phyloP scores from a whole-genome alignment of 352 stramenopile genomes.

The Pythium phragmitis region DNA sequence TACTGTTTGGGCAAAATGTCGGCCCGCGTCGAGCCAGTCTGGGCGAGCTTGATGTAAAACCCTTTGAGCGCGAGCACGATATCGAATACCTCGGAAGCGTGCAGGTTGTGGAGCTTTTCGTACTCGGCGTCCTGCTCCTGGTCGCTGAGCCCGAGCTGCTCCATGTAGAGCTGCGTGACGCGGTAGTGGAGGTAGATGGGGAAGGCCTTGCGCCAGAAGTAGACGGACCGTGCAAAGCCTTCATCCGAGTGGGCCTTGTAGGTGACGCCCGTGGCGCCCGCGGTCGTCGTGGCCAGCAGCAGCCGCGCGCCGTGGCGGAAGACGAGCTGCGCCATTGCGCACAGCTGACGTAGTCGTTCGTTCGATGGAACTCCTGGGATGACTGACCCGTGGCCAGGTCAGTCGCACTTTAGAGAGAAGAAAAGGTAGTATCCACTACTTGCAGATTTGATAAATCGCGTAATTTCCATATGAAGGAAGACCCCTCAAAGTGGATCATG shows the following conservation, averaged over 20 bases:
- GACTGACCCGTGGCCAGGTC: conserved; percentile 18
- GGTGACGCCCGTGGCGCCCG: conserved; percentile 43
- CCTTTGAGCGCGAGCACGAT: conserved; percentile 85
- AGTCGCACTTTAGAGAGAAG: not conserved
- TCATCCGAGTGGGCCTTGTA: conserved; percentile 72
- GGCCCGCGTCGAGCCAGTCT: conserved; percentile 75
- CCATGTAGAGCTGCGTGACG: conserved; percentile 71
- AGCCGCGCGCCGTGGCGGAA: conserved; percentile 58
- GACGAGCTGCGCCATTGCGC: conserved; percentile 37
- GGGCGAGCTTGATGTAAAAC: conserved; percentile 87
- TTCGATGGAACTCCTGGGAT: conserved; percentile 22
- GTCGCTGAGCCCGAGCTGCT: conserved; percentile 41
- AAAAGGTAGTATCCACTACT: not conserved
- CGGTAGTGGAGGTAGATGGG: conserved; percentile 87
- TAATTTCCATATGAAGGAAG: not conserved
- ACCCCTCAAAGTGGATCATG: not conserved
- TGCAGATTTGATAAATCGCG: not conserved
- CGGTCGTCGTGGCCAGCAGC: conserved; percentile 52
- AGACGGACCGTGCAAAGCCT: conserved; percentile 74
- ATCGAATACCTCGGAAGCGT: conserved; percentile 75
- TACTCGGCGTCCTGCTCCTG: conserved; percentile 68
- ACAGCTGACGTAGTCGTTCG: conserved; percentile 13
- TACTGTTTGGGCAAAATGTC: conserved; percentile 85
- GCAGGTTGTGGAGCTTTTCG: conserved; percentile 71
- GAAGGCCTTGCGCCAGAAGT: conserved; percentile 88